phyloP scores from a whole-genome alignment of 2,329 filamentous ascomycete genomes.

The Bipolaris cookei region DNA sequence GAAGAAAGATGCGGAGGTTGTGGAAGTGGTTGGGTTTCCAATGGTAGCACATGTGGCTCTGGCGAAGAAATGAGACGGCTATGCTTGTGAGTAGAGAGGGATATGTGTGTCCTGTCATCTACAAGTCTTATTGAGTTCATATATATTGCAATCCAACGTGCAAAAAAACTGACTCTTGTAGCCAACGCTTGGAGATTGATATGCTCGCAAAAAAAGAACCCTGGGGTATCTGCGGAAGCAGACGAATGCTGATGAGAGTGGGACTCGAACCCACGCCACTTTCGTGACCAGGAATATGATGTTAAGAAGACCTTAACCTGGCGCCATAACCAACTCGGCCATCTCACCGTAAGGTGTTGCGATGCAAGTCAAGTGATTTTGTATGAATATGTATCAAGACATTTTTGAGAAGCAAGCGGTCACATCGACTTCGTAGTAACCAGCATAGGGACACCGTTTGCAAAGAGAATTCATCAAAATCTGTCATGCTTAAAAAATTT shows the following conservation, averaged over 20 bases:
- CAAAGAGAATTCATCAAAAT: not conserved
- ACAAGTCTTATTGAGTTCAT: too few species aligned
- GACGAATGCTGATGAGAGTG: constrained; percentile 50
- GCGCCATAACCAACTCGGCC: constrained; percentile 42
- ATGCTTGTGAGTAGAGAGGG: too few species aligned
- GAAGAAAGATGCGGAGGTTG: constrained; percentile 3
- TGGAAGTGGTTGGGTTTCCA: constrained; percentile 12
- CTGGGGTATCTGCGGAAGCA: constrained; percentile 27
- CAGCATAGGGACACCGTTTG: not conserved
- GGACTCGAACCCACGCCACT: constrained; percentile 52
- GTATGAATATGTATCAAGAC: not conserved
- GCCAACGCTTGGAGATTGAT: not conserved
- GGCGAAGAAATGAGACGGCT: constrained; percentile 7
- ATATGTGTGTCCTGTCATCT: too few species aligned
- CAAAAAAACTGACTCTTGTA: not conserved
- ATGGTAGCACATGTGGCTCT: constrained; percentile 18
- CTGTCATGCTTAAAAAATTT: not conserved
- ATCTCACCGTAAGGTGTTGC: constrained; percentile 10
- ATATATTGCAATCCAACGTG: not conserved
- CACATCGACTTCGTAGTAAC: too few species aligned
- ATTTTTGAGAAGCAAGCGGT: too few species aligned
- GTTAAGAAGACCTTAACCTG: constrained; percentile 40
- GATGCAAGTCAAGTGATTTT: not conserved
- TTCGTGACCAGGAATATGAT: constrained; percentile 47
- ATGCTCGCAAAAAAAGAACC: constrained; percentile 24